A percentile compares a stretch with the other conserved stretches of the same genome.
Conservation (phyloP, 2,329 filamentous ascomycete genomes). For the Dendryphion nanum region DNA sequence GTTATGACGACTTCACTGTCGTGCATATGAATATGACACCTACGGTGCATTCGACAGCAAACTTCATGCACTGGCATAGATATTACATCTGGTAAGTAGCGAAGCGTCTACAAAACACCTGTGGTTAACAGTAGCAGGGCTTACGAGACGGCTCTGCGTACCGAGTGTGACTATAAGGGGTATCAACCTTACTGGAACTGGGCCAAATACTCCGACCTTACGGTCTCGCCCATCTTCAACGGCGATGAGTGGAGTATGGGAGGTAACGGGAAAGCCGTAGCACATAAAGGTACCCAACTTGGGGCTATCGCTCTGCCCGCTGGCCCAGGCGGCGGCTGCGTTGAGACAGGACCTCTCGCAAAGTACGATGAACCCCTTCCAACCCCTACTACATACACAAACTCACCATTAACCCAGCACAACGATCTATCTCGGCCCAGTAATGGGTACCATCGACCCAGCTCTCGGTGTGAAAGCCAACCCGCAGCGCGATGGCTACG, state of each 20-base stretch:
- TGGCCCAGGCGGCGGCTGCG: constrained; percentile 57
- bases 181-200: constrained; percentile 54
- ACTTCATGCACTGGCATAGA: constrained; percentile 42
- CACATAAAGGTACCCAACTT: constrained; percentile 16
- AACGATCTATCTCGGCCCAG: constrained; percentile 48
- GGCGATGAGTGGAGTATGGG: constrained; percentile 50
- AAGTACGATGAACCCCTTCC: constrained; percentile 28
- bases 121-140: constrained; percentile 12
- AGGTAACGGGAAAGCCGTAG: constrained; percentile 46
- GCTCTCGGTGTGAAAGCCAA: constrained; percentile 30
- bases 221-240: constrained; percentile 55
- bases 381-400: not conserved
- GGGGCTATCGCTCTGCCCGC: constrained; percentile 38
- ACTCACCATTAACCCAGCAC: constrained; percentile 9
- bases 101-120: not conserved
- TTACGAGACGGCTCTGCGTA: constrained; percentile 42
- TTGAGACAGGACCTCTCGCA: constrained; percentile 52
- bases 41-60: constrained; percentile 26
- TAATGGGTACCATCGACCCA: constrained; percentile 34
- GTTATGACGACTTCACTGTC: constrained; percentile 35
- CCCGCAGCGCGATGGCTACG: constrained; percentile 26
- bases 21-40: constrained; percentile 31
- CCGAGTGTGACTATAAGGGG: constrained; percentile 43
- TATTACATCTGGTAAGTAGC: constrained; percentile 39
- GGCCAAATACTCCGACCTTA: constrained; percentile 47